phyloP scores from a whole-genome alignment of 139 green algal genomes.

The Monoraphidium neglectum region DNA sequence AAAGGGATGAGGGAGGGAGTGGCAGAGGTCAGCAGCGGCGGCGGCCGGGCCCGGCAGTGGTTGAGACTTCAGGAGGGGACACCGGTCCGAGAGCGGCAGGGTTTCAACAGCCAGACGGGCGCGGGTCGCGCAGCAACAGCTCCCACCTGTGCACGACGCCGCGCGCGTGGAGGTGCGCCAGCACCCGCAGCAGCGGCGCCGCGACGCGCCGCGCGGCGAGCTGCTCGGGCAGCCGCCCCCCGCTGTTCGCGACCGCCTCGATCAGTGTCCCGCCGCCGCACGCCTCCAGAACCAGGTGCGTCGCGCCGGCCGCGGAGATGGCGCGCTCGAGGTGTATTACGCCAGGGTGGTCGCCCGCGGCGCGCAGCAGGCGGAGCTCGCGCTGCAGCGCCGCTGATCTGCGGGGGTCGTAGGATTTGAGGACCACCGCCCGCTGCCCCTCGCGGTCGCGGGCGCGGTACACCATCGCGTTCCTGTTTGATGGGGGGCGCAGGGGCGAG shows the following conservation, averaged over 20 bases:
- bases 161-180: slow-evolving; percentile 41
- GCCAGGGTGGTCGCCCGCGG: neutral
- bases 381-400: neutral
- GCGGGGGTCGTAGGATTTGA: slow-evolving; percentile 9
- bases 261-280: slow-evolving; percentile 45
- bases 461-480: neutral
- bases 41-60: no score
- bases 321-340: neutral
- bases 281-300: slow-evolving; percentile 26
- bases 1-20: no score
- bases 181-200: slow-evolving; percentile 35
- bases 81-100: no score
- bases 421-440: neutral
- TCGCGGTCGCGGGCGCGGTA: slow-evolving; percentile 25
- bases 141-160: slow-evolving; percentile 55
- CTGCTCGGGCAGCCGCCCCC: slow-evolving; percentile 45
- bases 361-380: neutral
- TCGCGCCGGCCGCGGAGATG: neutral
- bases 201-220: slow-evolving; percentile 38
- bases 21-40: no score
- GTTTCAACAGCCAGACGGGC: no score
- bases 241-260: slow-evolving; percentile 42
- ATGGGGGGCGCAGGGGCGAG: neutral
- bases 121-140: no score
- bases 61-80: no score